These are phyloP conservation scores for Ambrosia artemisiifolia DNA, from an alignment of 129 eudicot species.

Conservation along the genomic window DNA sequence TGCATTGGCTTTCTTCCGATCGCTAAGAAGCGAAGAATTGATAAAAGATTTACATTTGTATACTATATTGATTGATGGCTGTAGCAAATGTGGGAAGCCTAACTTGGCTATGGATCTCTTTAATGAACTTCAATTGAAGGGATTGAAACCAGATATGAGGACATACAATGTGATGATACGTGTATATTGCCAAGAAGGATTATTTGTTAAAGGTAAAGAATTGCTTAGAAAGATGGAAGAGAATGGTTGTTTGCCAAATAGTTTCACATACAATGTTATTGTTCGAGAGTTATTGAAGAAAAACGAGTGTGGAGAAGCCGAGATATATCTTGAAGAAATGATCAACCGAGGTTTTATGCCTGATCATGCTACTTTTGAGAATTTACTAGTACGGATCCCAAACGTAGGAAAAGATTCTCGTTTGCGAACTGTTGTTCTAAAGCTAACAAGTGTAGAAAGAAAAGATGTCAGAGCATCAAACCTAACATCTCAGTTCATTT, in stretches of 20 bases:
- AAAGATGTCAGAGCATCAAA: neutral
- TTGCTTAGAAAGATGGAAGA: conserved; percentile 13
- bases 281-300: conserved; percentile 8
- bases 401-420: conserved; percentile 7
- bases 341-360: conserved; percentile 12
- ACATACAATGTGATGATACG: conserved; percentile 17
- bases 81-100: conserved; percentile 12
- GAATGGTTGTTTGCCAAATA: conserved; percentile 18
- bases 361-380: conserved; percentile 14
- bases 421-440: conserved; percentile 2
- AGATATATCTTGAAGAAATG: conserved; percentile 17
- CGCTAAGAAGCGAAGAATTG: neutral
- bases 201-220: conserved; percentile 6
- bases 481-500: too few relatives aligned
- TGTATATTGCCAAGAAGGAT: conserved; percentile 11
- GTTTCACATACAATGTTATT: conserved; percentile 3
- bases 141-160: conserved; percentile 11
- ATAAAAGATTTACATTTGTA: neutral
- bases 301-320: conserved; percentile 8
- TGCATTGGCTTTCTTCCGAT: conserved; percentile 18
- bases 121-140: neutral
- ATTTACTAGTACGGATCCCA: neutral
- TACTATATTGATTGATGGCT: conserved; percentile 19
- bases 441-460: neutral
- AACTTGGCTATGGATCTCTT: neutral